These are phyloP conservation scores for Bremia lactucae DNA, from an alignment of 352 stramenopile species.

Conservation along the genomic window DNA sequence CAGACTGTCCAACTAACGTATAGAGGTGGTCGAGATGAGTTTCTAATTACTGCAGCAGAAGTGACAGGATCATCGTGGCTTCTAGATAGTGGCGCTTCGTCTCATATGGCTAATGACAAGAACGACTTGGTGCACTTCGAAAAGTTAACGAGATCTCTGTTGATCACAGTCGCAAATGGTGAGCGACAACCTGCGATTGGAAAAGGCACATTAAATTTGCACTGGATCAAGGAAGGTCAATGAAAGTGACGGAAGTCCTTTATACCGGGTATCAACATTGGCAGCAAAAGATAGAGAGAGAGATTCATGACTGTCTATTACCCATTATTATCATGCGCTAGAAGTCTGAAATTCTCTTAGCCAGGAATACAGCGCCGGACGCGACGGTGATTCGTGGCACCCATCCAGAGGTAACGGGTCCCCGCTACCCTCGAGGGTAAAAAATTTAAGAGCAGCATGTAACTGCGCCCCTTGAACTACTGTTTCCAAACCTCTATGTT, in stretches of 20 bases:
- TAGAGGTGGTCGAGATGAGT: neutral
- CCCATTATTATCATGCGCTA: no score
- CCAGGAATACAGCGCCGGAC: no score
- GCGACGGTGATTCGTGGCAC: no score
- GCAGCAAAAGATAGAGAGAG: neutral
- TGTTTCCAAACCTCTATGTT: no score
- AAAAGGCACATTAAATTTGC: neutral
- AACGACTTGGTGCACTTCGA: neutral
- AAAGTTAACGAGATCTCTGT: neutral
- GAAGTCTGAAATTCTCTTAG: no score
- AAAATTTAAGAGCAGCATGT: no score
- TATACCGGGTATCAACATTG: neutral
- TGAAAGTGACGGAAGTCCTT: neutral
- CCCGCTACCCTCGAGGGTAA: no score
- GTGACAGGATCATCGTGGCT: neutral
- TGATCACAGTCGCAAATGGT: constrained; percentile 2
- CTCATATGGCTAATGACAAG: constrained; percentile 1
- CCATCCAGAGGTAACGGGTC: no score
- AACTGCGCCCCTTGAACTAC: no score
- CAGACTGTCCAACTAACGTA: neutral
- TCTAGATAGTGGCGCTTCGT: neutral
- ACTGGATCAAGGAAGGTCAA: neutral
- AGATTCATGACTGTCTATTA: no score
- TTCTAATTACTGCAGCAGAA: constrained; percentile 3
- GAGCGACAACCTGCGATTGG: neutral